Conservation (phyloP, 1,139 yeast genomes). For the Candida sanyaensis region DNA sequence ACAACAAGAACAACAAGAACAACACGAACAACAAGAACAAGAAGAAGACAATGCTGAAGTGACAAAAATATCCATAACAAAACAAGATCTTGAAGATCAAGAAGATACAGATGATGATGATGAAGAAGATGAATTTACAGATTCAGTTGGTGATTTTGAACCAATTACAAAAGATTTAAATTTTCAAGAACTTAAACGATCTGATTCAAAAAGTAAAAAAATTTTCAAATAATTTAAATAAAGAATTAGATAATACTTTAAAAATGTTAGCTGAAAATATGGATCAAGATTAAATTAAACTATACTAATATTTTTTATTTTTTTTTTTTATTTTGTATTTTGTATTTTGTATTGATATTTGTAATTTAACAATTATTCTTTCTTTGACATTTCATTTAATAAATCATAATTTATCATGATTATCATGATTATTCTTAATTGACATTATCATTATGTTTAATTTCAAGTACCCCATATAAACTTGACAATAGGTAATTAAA, state of each 20-base stretch:
- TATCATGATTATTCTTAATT: too few species aligned
- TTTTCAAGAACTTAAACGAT: slow-evolving; percentile 15
- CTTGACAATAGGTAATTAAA: too few species aligned
- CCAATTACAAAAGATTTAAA: not conserved
- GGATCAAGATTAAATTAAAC: slow-evolving; percentile 11
- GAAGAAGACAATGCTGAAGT: not conserved
- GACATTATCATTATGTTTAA: too few species aligned
- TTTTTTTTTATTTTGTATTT: too few species aligned
- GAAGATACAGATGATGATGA: slow-evolving; percentile 8
- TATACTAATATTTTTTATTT: too few species aligned
- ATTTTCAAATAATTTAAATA: slow-evolving; percentile 31
- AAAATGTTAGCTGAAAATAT: slow-evolving; percentile 45
- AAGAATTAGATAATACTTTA: slow-evolving; percentile 38
- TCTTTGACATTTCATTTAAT: too few species aligned
- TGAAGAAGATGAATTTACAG: slow-evolving; percentile 18
- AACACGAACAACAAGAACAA: not conserved
- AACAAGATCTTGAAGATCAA: not conserved
- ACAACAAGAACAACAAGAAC: not conserved
- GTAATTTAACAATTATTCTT: too few species aligned
- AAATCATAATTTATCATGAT: too few species aligned
- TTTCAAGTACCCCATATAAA: too few species aligned
- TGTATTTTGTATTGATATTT: too few species aligned
- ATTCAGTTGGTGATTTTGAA: slow-evolving; percentile 10
- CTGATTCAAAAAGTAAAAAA: slow-evolving; percentile 26
- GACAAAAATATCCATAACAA: not conserved